Base-by-base conservation (phyloP, 1,139 yeast genomes). In the Zygotorulaspora mrakii region DNA sequence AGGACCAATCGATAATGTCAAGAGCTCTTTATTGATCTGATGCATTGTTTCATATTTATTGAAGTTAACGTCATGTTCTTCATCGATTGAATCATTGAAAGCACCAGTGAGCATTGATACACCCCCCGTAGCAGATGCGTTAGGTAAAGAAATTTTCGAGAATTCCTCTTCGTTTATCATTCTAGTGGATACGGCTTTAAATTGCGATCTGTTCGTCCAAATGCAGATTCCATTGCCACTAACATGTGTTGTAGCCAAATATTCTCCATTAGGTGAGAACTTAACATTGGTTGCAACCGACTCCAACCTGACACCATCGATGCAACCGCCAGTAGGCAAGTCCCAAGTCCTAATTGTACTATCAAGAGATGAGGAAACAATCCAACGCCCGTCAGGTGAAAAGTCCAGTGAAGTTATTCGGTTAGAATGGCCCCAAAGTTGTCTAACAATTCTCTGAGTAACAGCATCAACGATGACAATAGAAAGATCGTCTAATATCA, bases 301-400 rank as follows among this genome's bases (percentile, higher is more conserved):
- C 2, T 85, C 82, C 27, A 91, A 73, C 39, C 71, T 69, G 11
- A 91, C 81, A 48, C 96, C 97, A 65, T 94, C 98, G 45, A 94
- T 88, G 64, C 97, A 89, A 1, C 91, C 88, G 37, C 98, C 98
- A 2, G 96, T 84, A 23, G 98, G 97, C 46, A 94, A 73, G 62
- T 94, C 98, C 98, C 98, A 94, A 0, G 96, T 88, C 57, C 98
- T 75, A 39, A 94, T 72, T 0, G 98, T 89, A 1, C 87, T 73
- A 61, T 94, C 99, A 46, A 89, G 70, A 1, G 88, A 76, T 0
- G 87, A 79, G 17, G 94, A 80, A 9, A 94, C 82, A 31, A 94
- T 69, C 97, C 97, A 94, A 62, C 97, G 77, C 27, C 96, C 97
- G 62, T 89, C 94, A 3, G 96, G 95, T 5, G 95, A 82, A 57